A percentile compares a stretch with the other conserved stretches of the same genome.
phyloP scores from a whole-genome alignment of 768 basidiomycete genomes.

The Wakefieldia striispora region DNA sequence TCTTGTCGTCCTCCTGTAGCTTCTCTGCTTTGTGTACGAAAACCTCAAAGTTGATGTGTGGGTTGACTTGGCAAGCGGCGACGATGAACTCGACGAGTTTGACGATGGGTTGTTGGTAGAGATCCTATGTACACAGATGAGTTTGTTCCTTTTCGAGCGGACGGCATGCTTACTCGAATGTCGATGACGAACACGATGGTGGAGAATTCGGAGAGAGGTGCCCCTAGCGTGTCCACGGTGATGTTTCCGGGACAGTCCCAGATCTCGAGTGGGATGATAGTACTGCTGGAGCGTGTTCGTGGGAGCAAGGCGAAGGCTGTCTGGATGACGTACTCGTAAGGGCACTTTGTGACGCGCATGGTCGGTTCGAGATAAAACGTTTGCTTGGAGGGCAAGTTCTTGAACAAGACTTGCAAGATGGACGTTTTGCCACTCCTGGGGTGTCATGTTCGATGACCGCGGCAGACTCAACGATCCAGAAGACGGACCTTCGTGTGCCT shows the following conservation, averaged over 20 bases:
- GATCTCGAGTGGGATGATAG: constrained; percentile 88
- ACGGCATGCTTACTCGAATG: constrained; percentile 63
- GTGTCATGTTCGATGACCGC: constrained; percentile 1
- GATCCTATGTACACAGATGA: constrained; percentile 48
- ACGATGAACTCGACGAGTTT: constrained; percentile 81
- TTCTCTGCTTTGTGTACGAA: constrained; percentile 97
- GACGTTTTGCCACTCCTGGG: constrained; percentile 89
- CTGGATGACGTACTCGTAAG: constrained; percentile 67
- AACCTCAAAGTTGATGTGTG: constrained; percentile 77
- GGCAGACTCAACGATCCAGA: background rate
- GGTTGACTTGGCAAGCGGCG: constrained; percentile 73
- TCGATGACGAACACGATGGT: constrained; percentile 93
- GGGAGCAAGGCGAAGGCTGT: background rate
- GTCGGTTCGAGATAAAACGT: constrained; percentile 90
- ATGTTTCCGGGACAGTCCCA: constrained; percentile 94
- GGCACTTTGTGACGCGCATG: constrained; percentile 67
- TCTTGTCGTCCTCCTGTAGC: constrained; percentile 86
- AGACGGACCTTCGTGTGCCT: constrained; percentile 60
- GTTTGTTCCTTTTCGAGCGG: background rate
- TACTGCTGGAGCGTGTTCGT: constrained; percentile 44
- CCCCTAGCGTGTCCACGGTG: constrained; percentile 73
- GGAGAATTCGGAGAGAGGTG: constrained; percentile 74
- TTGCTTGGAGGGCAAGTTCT: constrained; percentile 76
- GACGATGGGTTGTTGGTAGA: constrained; percentile 80
- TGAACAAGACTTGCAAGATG: constrained; percentile 89